These are phyloP conservation scores for Blastobotrys ciferrii DNA, from an alignment of 1,139 yeast species.

Conservation along the genomic window DNA sequence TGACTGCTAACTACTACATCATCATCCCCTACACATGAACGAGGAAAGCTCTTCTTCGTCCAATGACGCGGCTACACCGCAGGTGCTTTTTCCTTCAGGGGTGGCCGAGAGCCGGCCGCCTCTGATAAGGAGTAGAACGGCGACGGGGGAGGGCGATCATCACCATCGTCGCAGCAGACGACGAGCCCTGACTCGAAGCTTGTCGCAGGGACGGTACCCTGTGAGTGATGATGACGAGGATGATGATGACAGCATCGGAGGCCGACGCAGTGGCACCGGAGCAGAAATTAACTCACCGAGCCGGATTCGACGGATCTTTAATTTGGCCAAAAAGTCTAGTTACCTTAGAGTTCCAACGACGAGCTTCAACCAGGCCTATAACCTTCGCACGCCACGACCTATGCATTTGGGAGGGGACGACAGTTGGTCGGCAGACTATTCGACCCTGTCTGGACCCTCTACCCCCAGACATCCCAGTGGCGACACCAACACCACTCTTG, in stretches of 20 bases:
- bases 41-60: background rate
- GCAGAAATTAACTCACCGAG: background rate
- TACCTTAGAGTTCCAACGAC: background rate
- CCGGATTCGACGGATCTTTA: constrained; percentile 5
- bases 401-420: constrained; percentile 4
- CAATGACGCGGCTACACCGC: background rate
- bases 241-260: background rate
- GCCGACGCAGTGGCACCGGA: background rate
- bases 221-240: background rate
- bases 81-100: background rate
- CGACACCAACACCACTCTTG: background rate
- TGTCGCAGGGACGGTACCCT: background rate
- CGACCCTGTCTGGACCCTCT: background rate
- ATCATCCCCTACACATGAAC: background rate
- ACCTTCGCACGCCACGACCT: constrained; percentile 5
- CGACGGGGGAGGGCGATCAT: background rate
- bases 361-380: background rate
- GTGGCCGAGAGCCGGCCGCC: background rate
- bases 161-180: constrained; percentile 1
- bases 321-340: background rate
- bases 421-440: background rate
- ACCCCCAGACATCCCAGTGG: constrained; percentile 1
- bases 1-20: no score
- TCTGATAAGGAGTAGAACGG: constrained; percentile 1
- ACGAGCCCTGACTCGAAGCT: background rate